Conservation (phyloP, 192 early-diverging fungal genomes). For the Coemansia sp. region DNA sequence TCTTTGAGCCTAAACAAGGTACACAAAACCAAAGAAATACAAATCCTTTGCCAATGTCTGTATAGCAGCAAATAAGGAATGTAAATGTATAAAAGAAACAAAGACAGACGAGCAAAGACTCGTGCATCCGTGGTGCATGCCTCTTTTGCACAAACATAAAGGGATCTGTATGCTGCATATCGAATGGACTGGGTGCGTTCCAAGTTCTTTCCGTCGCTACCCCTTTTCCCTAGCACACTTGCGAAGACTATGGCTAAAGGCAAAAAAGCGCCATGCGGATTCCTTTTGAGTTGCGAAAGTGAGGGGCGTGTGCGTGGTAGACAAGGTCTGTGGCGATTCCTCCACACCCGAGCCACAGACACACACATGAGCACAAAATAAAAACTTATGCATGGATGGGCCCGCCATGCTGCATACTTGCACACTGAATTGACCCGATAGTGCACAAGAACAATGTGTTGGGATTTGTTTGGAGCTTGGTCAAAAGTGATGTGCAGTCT, state of each 20-base stretch:
- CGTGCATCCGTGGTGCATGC: background rate
- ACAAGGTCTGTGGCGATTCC: constrained; percentile 5
- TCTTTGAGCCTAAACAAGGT: background rate
- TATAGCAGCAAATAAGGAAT: background rate
- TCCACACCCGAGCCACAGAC: constrained; percentile 8
- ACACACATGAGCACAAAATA: background rate
- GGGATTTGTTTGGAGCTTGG: background rate
- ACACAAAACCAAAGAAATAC: background rate
- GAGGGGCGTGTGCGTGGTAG: background rate
- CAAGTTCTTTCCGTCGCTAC: background rate
- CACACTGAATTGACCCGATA: background rate
- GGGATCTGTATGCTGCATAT: constrained; percentile 7
- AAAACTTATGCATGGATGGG: constrained; percentile 1
- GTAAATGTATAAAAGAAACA: background rate
- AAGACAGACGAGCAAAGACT: constrained; percentile 1
- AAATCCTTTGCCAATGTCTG: background rate
- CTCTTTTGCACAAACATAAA: background rate
- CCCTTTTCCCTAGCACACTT: background rate
- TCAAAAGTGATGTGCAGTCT: background rate
- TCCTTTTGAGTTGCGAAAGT: background rate
- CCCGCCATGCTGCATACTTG: background rate
- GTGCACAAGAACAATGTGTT: background rate
- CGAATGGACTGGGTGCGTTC: background rate
- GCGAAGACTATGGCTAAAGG: background rate
- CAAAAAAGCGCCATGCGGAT: background rate